Percentiles rank a stretch among this genome's conserved stretches.
These are phyloP conservation scores for Rhizophagus sp. DNA, from an alignment of 192 early-diverging fungal genomes.

Conservation along the genomic window DNA sequence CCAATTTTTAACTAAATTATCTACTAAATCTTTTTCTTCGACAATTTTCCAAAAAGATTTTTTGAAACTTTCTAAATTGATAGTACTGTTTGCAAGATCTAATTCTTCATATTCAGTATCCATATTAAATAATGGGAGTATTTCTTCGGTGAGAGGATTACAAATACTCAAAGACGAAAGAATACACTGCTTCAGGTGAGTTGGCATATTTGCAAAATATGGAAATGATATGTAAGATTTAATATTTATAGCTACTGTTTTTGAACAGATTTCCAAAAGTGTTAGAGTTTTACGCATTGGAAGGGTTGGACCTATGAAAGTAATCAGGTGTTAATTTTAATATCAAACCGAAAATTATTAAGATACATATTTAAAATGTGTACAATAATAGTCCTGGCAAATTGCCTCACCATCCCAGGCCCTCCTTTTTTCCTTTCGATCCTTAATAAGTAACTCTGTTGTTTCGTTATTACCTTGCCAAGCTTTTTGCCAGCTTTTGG, in stretches of 20 bases:
- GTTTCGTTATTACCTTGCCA: background rate
- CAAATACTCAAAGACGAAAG: slow-evolving; percentile 13
- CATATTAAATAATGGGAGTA: slow-evolving; percentile 9
- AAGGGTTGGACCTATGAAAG: background rate
- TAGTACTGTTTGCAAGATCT: slow-evolving; percentile 16
- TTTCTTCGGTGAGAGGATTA: slow-evolving; percentile 17
- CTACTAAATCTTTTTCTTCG: slow-evolving; percentile 4
- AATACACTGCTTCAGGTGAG: slow-evolving; percentile 27
- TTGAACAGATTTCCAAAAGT: slow-evolving; percentile 2
- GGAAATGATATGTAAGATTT: background rate
- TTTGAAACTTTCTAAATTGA: slow-evolving; percentile 17
- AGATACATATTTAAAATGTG: too few species aligned
- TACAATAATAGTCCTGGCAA: background rate
- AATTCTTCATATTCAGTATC: slow-evolving; percentile 27
- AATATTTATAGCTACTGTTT: slow-evolving; percentile 24
- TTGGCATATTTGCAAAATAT: slow-evolving; percentile 27
- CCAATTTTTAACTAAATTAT: slow-evolving; percentile 26
- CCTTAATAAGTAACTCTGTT: background rate
- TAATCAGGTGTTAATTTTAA: background rate
- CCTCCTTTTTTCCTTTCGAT: slow-evolving; percentile 4
- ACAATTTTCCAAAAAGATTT: slow-evolving; percentile 23
- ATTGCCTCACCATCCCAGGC: slow-evolving; percentile 29
- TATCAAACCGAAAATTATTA: background rate
- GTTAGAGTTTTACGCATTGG: background rate
- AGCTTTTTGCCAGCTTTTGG: slow-evolving; percentile 20